phyloP scores from a whole-genome alignment of 305 asterid genomes.

The Fraxinus ornus region DNA sequence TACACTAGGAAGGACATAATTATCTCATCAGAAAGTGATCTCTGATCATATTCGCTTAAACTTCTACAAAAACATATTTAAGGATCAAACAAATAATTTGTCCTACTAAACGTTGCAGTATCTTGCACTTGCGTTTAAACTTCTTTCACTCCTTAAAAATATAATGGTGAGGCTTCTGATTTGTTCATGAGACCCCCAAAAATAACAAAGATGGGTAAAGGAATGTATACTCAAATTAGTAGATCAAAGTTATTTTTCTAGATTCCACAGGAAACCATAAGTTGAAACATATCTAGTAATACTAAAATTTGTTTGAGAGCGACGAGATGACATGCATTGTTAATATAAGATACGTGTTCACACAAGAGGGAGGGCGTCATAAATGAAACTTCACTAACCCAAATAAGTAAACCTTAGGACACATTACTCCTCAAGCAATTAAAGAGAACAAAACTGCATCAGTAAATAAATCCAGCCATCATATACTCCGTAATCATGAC shows the following conservation, averaged over 20 bases:
- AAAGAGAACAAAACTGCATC: background rate
- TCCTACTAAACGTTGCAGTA: constrained; percentile 1
- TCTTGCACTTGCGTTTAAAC: background rate
- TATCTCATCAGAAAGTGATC: background rate
- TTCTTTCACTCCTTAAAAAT: background rate
- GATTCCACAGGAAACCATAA: background rate
- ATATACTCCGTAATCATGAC: background rate
- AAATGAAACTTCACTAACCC: background rate
- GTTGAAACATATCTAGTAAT: background rate
- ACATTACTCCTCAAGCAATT: background rate
- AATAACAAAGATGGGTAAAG: background rate
- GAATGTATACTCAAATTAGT: constrained; percentile 5
- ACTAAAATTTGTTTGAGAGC: background rate
- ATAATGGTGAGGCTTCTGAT: background rate
- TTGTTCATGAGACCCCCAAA: background rate
- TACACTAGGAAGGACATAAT: background rate
- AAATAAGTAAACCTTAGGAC: background rate
- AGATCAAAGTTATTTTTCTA: background rate
- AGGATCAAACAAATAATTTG: constrained; percentile 7
- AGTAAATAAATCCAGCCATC: background rate
- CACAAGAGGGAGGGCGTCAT: background rate
- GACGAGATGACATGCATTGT: background rate
- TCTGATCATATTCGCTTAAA: background rate
- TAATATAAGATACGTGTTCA: background rate
- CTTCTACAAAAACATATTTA: background rate